phyloP scores from a whole-genome alignment of 768 basidiomycete species.

The Russula foetens region DNA sequence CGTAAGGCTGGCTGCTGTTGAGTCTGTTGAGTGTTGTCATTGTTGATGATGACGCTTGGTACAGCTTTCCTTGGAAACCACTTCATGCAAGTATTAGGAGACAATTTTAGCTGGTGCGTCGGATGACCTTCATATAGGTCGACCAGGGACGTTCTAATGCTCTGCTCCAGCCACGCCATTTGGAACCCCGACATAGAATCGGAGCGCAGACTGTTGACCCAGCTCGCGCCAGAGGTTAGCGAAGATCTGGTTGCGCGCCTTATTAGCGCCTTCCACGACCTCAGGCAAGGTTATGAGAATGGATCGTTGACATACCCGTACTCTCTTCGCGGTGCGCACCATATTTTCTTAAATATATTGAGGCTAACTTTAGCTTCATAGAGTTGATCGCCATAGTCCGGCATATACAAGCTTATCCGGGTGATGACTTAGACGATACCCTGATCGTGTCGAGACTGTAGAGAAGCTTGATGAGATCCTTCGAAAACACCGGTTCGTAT shows the following conservation, averaged over 20 bases:
- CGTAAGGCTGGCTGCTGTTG: conserved; percentile 32
- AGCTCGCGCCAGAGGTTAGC: background rate
- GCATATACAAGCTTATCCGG: background rate
- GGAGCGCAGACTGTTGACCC: background rate
- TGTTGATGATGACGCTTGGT: background rate
- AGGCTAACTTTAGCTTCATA: background rate
- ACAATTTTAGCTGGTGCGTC: background rate
- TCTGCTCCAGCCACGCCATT: background rate
- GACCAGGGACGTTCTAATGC: background rate
- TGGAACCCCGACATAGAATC: background rate
- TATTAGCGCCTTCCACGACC: background rate
- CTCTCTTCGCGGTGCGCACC: background rate
- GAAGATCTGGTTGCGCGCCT: background rate
- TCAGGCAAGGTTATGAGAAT: background rate
- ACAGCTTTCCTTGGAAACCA: background rate
- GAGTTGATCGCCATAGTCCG: background rate
- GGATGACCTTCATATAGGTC: background rate
- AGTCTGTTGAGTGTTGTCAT: background rate
- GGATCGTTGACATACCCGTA: background rate
- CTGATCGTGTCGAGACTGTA: background rate
- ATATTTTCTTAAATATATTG: background rate
- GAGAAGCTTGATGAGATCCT: background rate
- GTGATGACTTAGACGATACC: background rate
- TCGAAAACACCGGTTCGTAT: background rate
- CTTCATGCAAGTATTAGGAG: background rate